These are phyloP conservation scores for Platismatia glauca DNA, from an alignment of 495 filamentous ascomycete genomes.

Conservation along the genomic window DNA sequence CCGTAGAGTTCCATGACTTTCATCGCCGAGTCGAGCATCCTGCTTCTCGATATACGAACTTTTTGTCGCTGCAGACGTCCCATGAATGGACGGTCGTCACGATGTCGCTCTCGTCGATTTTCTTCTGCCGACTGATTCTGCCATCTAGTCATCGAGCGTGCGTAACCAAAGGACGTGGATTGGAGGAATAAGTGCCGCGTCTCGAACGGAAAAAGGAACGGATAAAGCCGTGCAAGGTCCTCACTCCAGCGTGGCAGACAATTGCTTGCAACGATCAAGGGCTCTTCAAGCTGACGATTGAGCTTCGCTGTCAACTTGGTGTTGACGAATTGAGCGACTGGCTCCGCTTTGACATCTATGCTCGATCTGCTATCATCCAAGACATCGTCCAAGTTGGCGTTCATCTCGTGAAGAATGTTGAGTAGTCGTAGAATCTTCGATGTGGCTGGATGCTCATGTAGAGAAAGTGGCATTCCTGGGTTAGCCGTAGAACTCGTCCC, in stretches of 20 bases:
- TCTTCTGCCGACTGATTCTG: constrained; percentile 82
- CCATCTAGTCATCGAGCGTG: constrained; percentile 94
- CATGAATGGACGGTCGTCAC: constrained; percentile 87
- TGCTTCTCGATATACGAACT: constrained; percentile 84
- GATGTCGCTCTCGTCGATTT: constrained; percentile 65
- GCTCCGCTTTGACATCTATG: constrained; percentile 66
- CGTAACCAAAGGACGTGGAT: constrained; percentile 97
- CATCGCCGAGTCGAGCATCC: constrained; percentile 90
- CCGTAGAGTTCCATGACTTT: constrained; percentile 99
- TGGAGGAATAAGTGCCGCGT: constrained; percentile 95
- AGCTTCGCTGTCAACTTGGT: constrained; percentile 98
- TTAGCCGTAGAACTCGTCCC: constrained; percentile 39
- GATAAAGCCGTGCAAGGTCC: constrained; percentile 89
- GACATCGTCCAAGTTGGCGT: constrained; percentile 93
- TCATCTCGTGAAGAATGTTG: constrained; percentile 86
- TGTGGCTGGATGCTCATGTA: constrained; percentile 73
- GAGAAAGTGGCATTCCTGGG: constrained; percentile 64
- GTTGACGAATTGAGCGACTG: constrained; percentile 93
- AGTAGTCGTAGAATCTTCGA: constrained; percentile 83
- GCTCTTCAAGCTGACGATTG: constrained; percentile 94
- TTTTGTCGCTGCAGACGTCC: constrained; percentile 93
- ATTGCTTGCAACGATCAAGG: constrained; percentile 95
- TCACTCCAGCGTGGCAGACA: constrained; percentile 96
- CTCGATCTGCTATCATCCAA: constrained; percentile 73
- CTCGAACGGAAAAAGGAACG: constrained; percentile 99